A percentile compares a stretch with the other conserved stretches of the same genome.
phyloP scores from a whole-genome alignment of 139 green algal genomes.

The Chlorella vulgaris region DNA sequence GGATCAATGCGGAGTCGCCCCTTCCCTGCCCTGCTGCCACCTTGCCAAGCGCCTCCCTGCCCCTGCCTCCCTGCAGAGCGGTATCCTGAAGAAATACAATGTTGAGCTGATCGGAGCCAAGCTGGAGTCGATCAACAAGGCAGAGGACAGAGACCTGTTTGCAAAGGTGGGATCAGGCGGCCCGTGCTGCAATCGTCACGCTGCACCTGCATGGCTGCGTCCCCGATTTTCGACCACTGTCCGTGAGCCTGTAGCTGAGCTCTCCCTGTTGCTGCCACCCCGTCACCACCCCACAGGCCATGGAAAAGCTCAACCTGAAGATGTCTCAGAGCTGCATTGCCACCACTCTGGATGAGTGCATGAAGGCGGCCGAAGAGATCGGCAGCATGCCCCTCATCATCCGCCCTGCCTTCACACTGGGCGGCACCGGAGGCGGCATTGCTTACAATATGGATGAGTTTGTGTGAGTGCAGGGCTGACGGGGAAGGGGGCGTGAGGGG shows the following conservation, averaged over 20 bases:
- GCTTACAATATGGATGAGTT: constrained; percentile 99
- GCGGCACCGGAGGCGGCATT: constrained; percentile 96
- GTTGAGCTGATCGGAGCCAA: constrained; percentile 99
- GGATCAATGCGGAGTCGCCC: too few species aligned
- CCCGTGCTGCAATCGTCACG: too few species aligned
- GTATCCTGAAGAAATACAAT: constrained; percentile 89
- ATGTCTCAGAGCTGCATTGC: constrained; percentile 57
- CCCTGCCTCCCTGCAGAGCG: constrained; percentile 34
- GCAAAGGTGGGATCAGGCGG: constrained; percentile 64
- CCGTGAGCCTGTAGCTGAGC: too few species aligned
- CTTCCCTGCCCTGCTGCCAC: too few species aligned
- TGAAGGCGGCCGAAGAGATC: constrained; percentile 38
- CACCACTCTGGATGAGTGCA: constrained; percentile 61
- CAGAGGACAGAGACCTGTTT: constrained; percentile 98
- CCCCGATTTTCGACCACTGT: neutral
- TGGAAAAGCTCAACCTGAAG: constrained; percentile 84
- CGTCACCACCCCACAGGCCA: too few species aligned
- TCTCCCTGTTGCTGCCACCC: too few species aligned
- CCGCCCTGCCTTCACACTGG: constrained; percentile 97
- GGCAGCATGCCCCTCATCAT: constrained; percentile 90
- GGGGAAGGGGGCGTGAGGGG: neutral
- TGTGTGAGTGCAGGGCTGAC: constrained; percentile 64
- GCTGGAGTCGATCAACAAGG: constrained; percentile 97
- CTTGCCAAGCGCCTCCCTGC: neutral
- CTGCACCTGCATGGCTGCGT: neutral